Evolutionary conservation across 1,139 yeast species (phyloP), one percentile per base, ranked within the genome.

Genomic region (Yamadazyma conglobata): DNA sequence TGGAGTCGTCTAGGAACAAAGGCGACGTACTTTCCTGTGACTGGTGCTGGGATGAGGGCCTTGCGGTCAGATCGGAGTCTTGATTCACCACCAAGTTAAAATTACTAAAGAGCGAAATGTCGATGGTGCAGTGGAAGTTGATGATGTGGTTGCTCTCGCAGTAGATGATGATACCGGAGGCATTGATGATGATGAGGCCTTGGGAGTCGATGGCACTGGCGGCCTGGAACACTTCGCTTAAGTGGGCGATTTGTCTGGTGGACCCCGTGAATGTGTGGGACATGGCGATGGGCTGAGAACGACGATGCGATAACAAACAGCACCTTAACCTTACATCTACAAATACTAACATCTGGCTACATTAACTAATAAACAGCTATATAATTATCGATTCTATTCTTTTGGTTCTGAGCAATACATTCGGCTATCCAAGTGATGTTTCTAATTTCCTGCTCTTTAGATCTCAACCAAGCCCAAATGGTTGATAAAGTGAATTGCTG

Each of bases 401-500:
- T 81, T 66, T 84, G 94, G 52, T 80, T 81, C 54, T 84, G 93
- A 27, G 91, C 89, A 60, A 83, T 83, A 65, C 99, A 93, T 64
- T 93, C 99, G 28, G 97, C 95, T 40, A 93, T 89, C 98, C 98
- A 93, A 14, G 97, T 86, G 43, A 93, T 80, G 57, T 93, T 93
- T 59, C 98, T 76, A 38, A 93, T 77, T 60, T 93, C 99, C 62
- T 93, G 98, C 60, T 93, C 98, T 52, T 85, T 84, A 12, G 95
- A 79, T 60, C 88, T 82, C 54, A 93, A 75, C 95, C 96, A 91
- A 5, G 96, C 96, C 91, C 96, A 93, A 35, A 91, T 71, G 2
- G 96, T 82, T 27, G 91, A 75, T 48, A 84, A 76, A 10, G 96
- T 82, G 56, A 93, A 93, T 57, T 91, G 98, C 60, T 91, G 98